A percentile compares a stretch with the other conserved stretches of the same genome.
Conservation (phyloP, 208 protist species). For the Angomonas desouzai region DNA sequence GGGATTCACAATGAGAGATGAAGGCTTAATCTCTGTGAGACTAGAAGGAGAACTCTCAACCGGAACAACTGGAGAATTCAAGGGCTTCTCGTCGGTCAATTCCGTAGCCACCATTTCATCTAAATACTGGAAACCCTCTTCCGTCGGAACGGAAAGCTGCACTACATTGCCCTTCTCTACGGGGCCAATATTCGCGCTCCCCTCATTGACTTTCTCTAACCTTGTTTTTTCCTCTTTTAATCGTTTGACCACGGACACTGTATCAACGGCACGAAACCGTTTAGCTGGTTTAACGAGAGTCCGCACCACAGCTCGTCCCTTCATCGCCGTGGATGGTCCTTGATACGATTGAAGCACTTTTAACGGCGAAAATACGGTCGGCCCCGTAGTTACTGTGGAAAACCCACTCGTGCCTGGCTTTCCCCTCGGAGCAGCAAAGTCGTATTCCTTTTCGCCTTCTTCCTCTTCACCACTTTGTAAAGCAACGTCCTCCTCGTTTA, state of each 20-base stretch:
- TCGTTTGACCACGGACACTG: background rate
- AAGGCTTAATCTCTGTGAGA: too few relatives aligned
- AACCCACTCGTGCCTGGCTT: too few relatives aligned
- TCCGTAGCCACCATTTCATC: too few relatives aligned
- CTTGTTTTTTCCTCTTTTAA: conserved; percentile 5
- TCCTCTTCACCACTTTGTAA: background rate
- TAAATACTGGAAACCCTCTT: too few relatives aligned
- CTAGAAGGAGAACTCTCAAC: too few relatives aligned
- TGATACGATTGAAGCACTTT: background rate
- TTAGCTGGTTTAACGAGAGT: background rate
- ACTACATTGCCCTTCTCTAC: too few relatives aligned
- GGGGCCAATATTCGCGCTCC: too few relatives aligned
- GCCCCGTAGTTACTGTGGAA: too few relatives aligned
- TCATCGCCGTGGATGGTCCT: background rate
- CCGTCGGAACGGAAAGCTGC: too few relatives aligned
- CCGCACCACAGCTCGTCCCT: background rate
- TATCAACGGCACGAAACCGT: background rate
- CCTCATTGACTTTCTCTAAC: background rate
- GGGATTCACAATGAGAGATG: background rate
- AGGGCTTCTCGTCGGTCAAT: too few relatives aligned
- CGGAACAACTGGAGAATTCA: too few relatives aligned
- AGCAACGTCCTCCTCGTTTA: background rate
- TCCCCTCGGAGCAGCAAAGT: background rate
- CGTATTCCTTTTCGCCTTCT: background rate
- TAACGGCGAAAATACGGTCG: too few relatives aligned